Percentiles rank a stretch among this genome's conserved stretches.
Evolutionary conservation across 805 yeast genomes (phyloP).

Genomic region (Nakazawaea ernobii): DNA sequence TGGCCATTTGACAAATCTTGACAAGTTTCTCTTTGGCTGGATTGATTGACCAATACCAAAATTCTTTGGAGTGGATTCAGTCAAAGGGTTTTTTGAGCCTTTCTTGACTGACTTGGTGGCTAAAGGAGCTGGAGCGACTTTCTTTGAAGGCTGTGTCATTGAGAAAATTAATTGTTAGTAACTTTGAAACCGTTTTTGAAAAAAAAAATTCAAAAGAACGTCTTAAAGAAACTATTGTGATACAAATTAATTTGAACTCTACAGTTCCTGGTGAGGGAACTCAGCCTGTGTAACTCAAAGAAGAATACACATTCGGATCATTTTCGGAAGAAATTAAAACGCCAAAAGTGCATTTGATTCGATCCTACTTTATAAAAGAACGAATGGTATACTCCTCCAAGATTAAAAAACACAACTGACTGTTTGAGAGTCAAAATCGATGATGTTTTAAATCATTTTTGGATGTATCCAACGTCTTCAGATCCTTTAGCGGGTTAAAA

Average conservation of each 20-base stretch:
- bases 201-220: not conserved
- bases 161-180: slow-evolving; percentile 10
- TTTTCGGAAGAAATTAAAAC: not conserved
- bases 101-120: slow-evolving; percentile 61
- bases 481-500: slow-evolving; percentile 23
- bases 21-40: slow-evolving; percentile 93
- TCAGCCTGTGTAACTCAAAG: slow-evolving; percentile 24
- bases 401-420: slow-evolving; percentile 10
- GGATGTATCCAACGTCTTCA: slow-evolving; percentile 22
- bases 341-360: not conserved
- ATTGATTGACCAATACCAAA: slow-evolving; percentile 95
- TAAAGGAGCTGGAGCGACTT: slow-evolving; percentile 98
- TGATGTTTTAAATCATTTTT: slow-evolving; percentile 10
- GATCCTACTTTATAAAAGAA: not conserved
- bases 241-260: slow-evolving; percentile 15
- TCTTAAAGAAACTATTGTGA: slow-evolving; percentile 13
- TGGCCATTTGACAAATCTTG: slow-evolving; percentile 99
- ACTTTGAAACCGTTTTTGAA: not conserved
- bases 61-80: slow-evolving; percentile 85
- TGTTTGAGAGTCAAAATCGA: not conserved
- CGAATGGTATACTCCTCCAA: slow-evolving; percentile 16
- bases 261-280: slow-evolving; percentile 20
- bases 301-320: slow-evolving; percentile 12
- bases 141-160: slow-evolving; percentile 34
- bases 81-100: slow-evolving; percentile 70